These are phyloP conservation scores for Desmodesmus armatus DNA, from an alignment of 139 green algal genomes.

Conservation along the genomic window DNA sequence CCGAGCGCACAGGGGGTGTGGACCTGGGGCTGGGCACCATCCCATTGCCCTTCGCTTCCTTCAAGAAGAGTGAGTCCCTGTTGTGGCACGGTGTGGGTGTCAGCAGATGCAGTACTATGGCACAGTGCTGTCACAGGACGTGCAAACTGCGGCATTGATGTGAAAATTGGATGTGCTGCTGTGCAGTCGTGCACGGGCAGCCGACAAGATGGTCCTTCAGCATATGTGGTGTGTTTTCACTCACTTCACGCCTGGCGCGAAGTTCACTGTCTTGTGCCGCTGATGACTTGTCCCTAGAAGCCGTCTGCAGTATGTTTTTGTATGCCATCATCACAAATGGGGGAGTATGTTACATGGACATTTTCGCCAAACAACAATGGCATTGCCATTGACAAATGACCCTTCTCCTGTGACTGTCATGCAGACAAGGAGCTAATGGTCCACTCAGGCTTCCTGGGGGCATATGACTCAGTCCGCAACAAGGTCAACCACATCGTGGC, in stretches of 20 bases:
- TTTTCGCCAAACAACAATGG: no score
- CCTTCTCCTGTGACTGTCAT: neutral
- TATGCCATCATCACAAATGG: neutral
- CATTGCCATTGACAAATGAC: no score
- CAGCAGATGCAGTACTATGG: no score
- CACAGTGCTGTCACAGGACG: no score
- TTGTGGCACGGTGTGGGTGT: neutral
- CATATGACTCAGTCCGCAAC: conserved; percentile 61
- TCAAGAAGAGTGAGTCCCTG: conserved; percentile 45
- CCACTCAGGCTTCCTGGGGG: conserved; percentile 70
- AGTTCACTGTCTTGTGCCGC: no score
- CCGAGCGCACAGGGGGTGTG: conserved; percentile 55
- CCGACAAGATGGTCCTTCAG: no score
- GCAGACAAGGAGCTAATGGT: conserved; percentile 59
- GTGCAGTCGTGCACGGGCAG: no score
- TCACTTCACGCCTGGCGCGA: no score
- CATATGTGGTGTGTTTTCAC: no score
- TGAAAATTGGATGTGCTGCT: no score
- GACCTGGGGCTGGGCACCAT: conserved; percentile 32
- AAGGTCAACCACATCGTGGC: conserved; percentile 68
- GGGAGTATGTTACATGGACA: no score
- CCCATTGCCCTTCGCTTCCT: conserved; percentile 13
- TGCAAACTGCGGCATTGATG: no score
- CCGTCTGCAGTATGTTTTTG: neutral
- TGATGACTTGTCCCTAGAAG: neutral